These are phyloP conservation scores for Termitomyces sp. DNA, from an alignment of 768 basidiomycete species.

Conservation along the genomic window DNA sequence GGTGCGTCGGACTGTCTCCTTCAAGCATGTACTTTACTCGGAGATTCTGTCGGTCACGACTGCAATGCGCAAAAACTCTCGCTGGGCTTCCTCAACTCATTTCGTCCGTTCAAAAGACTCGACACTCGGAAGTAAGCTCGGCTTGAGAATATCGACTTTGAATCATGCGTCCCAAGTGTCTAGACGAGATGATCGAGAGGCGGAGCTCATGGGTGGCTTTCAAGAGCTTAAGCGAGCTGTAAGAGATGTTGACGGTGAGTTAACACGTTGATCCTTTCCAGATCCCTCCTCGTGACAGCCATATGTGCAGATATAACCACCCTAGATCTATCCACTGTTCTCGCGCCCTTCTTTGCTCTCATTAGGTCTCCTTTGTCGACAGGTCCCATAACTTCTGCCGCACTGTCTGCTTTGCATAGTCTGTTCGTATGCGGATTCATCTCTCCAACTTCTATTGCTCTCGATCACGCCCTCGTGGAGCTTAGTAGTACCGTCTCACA, in stretches of 20 bases:
- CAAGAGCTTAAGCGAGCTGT: slow-evolving; percentile 77
- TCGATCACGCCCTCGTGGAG: slow-evolving; percentile 71
- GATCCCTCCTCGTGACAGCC: neutral
- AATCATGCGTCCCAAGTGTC: slow-evolving; percentile 37
- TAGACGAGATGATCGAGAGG: slow-evolving; percentile 60
- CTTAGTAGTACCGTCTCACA: slow-evolving; percentile 89
- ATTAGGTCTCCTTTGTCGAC: slow-evolving; percentile 93
- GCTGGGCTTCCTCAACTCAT: slow-evolving; percentile 82
- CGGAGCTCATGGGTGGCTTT: slow-evolving; percentile 88
- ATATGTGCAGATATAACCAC: slow-evolving; percentile 48
- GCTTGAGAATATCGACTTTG: slow-evolving; percentile 60
- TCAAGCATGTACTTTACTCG: slow-evolving; percentile 78
- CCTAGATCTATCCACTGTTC: slow-evolving; percentile 57
- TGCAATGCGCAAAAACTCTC: slow-evolving; percentile 95
- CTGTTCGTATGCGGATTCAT: slow-evolving; percentile 83
- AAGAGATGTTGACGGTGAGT: slow-evolving; percentile 62
- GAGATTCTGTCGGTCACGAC: slow-evolving; percentile 92
- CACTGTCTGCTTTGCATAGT: slow-evolving; percentile 82
- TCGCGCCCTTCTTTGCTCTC: slow-evolving; percentile 89
- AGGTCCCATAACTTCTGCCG: slow-evolving; percentile 95
- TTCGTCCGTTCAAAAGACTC: slow-evolving; percentile 60
- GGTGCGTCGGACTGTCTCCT: slow-evolving; percentile 39
- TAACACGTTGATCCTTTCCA: slow-evolving; percentile 12
- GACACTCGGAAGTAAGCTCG: slow-evolving; percentile 69
- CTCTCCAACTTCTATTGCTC: slow-evolving; percentile 44